A percentile compares a stretch with the other conserved stretches of the same genome.
phyloP scores from a whole-genome alignment of 345 rosid genomes.

The Citrus australasica region DNA sequence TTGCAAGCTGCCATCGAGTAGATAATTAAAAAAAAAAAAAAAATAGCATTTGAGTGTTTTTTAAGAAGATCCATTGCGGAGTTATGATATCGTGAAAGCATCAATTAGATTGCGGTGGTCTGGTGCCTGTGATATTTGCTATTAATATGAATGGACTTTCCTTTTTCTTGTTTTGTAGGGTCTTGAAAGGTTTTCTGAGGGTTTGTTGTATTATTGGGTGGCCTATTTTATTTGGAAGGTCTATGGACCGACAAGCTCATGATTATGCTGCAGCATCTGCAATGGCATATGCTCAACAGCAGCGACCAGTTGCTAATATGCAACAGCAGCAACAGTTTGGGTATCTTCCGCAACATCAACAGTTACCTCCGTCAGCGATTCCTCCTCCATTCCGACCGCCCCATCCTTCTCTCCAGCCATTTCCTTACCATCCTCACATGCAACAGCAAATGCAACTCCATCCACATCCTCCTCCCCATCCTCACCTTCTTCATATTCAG shows the following conservation, averaged over 20 bases:
- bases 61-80: neutral
- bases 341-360: slow-evolving; percentile 82
- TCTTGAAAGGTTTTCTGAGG: neutral
- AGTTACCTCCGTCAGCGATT: slow-evolving; percentile 48
- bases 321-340: slow-evolving; percentile 72
- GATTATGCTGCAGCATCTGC: slow-evolving; percentile 55
- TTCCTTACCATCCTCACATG: slow-evolving; percentile 76
- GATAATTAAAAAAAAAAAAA: neutral
- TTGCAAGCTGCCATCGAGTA: neutral
- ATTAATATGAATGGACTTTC: neutral
- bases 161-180: neutral
- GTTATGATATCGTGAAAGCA: neutral
- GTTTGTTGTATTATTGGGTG: neutral
- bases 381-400: slow-evolving; percentile 64
- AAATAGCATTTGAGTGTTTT: neutral
- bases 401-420: slow-evolving; percentile 79
- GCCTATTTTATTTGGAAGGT: neutral
- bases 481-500: slow-evolving; percentile 58
- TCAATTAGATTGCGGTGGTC: neutral
- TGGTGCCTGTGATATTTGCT: neutral
- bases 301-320: slow-evolving; percentile 50
- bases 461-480: slow-evolving; percentile 54
- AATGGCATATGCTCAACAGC: slow-evolving; percentile 73
- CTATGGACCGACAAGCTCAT: slow-evolving; percentile 26
- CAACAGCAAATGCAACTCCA: slow-evolving; percentile 65